These are phyloP conservation scores for Limonium bicolor DNA, from an alignment of 148 eudicot genomes.

Conservation along the genomic window DNA sequence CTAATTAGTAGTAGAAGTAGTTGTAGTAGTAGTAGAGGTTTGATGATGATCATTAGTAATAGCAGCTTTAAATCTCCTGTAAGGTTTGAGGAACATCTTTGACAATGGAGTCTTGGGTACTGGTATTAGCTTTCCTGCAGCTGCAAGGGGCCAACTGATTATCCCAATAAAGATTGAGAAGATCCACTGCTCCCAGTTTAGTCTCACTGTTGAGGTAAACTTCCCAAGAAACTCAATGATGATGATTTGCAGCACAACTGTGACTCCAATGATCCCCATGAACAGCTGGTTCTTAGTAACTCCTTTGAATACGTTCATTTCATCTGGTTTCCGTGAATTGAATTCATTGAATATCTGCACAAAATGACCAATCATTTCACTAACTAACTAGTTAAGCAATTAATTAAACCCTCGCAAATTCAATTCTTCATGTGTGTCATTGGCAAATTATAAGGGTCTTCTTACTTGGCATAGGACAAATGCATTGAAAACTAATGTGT, in stretches of 20 bases:
- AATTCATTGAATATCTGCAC: conserved; percentile 79
- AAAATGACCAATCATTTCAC: neutral
- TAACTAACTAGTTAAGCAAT: neutral
- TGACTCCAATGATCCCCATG: conserved; percentile 57
- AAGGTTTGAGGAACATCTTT: conserved; percentile 41
- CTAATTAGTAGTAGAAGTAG: too few species aligned
- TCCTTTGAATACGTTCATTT: conserved; percentile 71
- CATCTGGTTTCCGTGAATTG: conserved; percentile 93
- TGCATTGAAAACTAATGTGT: conserved; percentile 81
- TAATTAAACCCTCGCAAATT: neutral
- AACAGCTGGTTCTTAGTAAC: conserved; percentile 54
- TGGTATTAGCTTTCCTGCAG: conserved; percentile 61
- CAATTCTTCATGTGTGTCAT: too few species aligned
- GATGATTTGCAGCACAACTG: conserved; percentile 57
- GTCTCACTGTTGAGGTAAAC: conserved; percentile 55
- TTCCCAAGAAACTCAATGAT: conserved; percentile 82
- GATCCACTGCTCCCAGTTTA: conserved; percentile 80
- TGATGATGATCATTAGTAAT: too few species aligned
- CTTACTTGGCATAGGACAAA: conserved; percentile 87
- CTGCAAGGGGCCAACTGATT: conserved; percentile 90
- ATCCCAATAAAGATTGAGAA: conserved; percentile 53
- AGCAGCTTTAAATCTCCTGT: too few species aligned
- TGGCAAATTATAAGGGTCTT: too few species aligned
- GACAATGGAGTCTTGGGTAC: conserved; percentile 74
- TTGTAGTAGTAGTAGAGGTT: too few species aligned